Base-by-base conservation (phyloP, 768 basidiomycete genomes). In the Holtermanniella nyarrowii region DNA sequence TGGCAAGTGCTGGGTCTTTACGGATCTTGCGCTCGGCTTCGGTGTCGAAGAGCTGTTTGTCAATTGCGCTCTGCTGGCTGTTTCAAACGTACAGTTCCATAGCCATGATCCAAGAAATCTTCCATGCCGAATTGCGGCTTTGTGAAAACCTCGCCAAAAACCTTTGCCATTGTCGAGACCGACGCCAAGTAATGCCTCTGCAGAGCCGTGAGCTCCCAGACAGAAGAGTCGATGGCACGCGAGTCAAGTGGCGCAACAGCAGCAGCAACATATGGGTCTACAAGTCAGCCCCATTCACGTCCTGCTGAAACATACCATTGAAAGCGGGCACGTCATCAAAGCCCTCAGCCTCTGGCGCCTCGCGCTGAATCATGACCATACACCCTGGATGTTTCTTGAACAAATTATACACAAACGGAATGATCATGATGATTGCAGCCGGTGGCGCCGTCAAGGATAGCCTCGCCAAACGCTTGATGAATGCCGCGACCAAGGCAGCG, bases 361-460 rank as follows among this genome's bases (percentile, higher is more conserved):
- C 67, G 16, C 83, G 80, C 69, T 97, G 95, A 27, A 97, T 86
- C 84, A 97, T 86, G 26, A 75, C 74, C 91, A 96, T 95, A 55
- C 90, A 78, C 0, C 83, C 80, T 2, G 91, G 90, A 70, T 97
- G 93, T 7, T 80, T 76, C 69, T 95, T 95, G 61, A 99, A 79
- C 47, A 90, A 76, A 65, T 97, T 97, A 74, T 97, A 97, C 5
- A 84, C 82, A 73, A 97, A 87, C 1, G 95, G 90, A 41, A 99
- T 80, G 61, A 87, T 75, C 77, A 90, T 84, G 52, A 99, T 77
- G 25, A 95, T 82, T 0, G 86, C 91, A 13, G 90, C 82, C 5
- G 95, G 91, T 0, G 91, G 86, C 0, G 91, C 88, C 25, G 76
- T 75, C 11, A 97, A 77, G 5, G 88, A 84, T 2, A 97, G 77